phyloP scores from a whole-genome alignment of 768 basidiomycete genomes.

The Gautieria morchelliformis region DNA sequence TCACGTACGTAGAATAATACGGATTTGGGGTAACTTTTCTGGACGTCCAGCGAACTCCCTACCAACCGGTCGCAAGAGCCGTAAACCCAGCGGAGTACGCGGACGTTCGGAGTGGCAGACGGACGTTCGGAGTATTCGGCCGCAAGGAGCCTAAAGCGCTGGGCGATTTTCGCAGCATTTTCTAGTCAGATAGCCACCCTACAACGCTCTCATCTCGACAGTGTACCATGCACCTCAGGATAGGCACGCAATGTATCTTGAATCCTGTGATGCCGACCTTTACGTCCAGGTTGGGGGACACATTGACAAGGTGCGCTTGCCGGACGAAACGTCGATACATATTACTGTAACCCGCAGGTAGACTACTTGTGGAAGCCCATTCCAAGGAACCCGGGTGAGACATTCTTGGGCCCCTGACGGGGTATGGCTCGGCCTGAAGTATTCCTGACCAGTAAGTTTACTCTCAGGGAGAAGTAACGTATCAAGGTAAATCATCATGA shows the following conservation, averaged over 20 bases:
- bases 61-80: neutral
- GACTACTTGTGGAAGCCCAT: too few relatives aligned
- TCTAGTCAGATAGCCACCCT: neutral
- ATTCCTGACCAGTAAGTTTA: too few relatives aligned
- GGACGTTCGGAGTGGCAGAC: constrained; percentile 1
- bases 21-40: neutral
- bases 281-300: neutral
- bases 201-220: neutral
- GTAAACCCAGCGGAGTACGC: neutral
- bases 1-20: neutral
- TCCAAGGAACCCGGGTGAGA: too few relatives aligned
- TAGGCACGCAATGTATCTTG: neutral
- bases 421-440: too few relatives aligned
- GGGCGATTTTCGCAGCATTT: neutral
- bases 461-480: too few relatives aligned
- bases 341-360: too few relatives aligned
- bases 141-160: neutral
- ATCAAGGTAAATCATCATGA: too few relatives aligned
- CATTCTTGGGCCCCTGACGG: too few relatives aligned
- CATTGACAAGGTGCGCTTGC: neutral
- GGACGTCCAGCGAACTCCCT: neutral
- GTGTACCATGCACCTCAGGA: neutral
- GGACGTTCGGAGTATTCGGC: neutral
- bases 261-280: neutral
- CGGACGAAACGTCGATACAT: too few relatives aligned